Percentiles rank a stretch among this genome's conserved stretches.
Evolutionary conservation across 352 stramenopile species (phyloP).

Genomic region (Pythium oligandrum): DNA sequence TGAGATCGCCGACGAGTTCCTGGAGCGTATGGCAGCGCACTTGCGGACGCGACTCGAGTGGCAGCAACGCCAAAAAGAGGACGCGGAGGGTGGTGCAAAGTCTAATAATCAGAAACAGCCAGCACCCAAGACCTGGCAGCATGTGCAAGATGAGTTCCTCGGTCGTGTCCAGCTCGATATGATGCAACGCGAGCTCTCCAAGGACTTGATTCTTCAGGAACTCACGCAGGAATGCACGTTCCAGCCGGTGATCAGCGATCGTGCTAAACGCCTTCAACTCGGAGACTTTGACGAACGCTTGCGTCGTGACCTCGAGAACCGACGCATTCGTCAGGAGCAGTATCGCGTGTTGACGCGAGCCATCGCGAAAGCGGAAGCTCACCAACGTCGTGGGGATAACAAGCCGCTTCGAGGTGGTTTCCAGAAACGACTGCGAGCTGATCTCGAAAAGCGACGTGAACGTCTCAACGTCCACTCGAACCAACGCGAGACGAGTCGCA

Average conservation of each 20-base stretch:
- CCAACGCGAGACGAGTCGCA: no score
- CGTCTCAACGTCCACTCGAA: not conserved
- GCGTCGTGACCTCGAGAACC: conserved; percentile 44
- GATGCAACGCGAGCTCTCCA: conserved; percentile 40
- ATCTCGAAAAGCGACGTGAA: conserved; percentile 38
- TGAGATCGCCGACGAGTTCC: conserved; percentile 56
- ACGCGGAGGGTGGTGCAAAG: not conserved
- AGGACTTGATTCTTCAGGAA: conserved; percentile 42
- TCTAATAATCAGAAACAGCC: not conserved
- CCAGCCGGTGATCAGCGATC: conserved; percentile 34
- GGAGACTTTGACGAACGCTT: conserved; percentile 57
- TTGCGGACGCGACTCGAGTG: conserved; percentile 10
- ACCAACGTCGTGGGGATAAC: not conserved
- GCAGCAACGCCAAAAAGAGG: conserved; percentile 11
- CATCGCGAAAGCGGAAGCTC: conserved; percentile 11
- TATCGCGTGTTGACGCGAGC: conserved; percentile 12
- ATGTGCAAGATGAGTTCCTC: conserved; percentile 61
- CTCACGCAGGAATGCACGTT: conserved; percentile 58
- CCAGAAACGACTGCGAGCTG: conserved; percentile 36
- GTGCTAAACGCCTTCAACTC: conserved; percentile 33
- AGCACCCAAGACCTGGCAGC: conserved; percentile 27
- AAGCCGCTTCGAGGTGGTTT: conserved; percentile 17
- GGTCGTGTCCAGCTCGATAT: conserved; percentile 60
- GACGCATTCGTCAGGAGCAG: conserved; percentile 33
- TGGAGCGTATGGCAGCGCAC: conserved; percentile 47